Evolutionary conservation across 2,329 filamentous ascomycete genomes (phyloP).

Genomic region (Hymenoscyphus salicellus): DNA sequence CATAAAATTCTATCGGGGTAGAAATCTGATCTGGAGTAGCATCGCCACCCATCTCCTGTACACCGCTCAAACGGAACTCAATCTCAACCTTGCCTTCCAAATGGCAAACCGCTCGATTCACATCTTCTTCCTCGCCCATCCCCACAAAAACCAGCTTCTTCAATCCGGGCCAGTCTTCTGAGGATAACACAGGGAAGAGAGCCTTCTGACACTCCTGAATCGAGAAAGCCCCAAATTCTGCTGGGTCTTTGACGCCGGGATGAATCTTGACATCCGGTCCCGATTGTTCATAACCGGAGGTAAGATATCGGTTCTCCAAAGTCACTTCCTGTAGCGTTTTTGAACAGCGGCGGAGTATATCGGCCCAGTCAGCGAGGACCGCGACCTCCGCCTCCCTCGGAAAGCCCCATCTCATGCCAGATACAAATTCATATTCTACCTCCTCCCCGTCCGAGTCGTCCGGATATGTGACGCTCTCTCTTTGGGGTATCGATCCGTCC

Average conservation of each 20-base stretch:
- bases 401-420: slow-evolving; percentile 7
- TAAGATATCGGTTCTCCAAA: slow-evolving; percentile 11
- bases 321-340: slow-evolving; percentile 3
- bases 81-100: slow-evolving; percentile 1
- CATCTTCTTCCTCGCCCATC: slow-evolving; percentile 2
- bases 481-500: background rate
- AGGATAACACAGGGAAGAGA: slow-evolving; percentile 6
- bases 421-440: background rate
- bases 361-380: slow-evolving; percentile 4
- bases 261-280: background rate
- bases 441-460: background rate
- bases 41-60: slow-evolving; percentile 4
- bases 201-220: slow-evolving; percentile 5
- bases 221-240: slow-evolving; percentile 6
- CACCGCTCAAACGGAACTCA: background rate
- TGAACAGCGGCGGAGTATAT: slow-evolving; percentile 1
- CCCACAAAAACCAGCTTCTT: slow-evolving; percentile 1
- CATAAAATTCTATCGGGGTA: slow-evolving; percentile 8
- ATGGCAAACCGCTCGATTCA: background rate
- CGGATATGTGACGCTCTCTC: background rate
- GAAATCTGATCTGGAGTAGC: slow-evolving; percentile 2
- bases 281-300: background rate
- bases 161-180: slow-evolving; percentile 5
- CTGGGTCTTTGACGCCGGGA: slow-evolving; percentile 2
- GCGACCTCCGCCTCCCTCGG: slow-evolving; percentile 3